Evolutionary conservation across 1,284 basidiomycete genomes (phyloP).

Genomic region (Pseudozyma sp.): DNA sequence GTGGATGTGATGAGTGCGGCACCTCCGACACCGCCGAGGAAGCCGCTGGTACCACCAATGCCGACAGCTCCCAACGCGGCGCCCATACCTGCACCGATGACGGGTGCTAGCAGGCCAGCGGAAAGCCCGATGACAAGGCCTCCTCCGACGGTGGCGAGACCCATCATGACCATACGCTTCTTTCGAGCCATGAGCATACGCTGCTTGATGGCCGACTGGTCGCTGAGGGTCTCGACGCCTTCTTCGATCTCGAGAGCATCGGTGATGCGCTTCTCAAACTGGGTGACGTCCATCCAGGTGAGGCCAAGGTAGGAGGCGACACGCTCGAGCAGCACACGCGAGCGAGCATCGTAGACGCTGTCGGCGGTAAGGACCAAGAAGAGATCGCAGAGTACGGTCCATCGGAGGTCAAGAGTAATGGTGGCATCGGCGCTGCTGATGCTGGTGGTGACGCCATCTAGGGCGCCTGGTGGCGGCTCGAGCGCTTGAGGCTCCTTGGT

Average conservation of each 20-base stretch:
- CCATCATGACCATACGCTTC: slow-evolving; percentile 66
- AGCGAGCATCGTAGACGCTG: slow-evolving; percentile 67
- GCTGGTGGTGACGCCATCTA: slow-evolving; percentile 66
- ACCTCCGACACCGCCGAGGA: slow-evolving; percentile 66
- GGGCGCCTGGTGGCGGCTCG: slow-evolving; percentile 56
- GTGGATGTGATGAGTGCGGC: slow-evolving; percentile 67
- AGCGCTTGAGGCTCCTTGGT: slow-evolving; percentile 56
- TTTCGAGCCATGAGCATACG: slow-evolving; percentile 55
- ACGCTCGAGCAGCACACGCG: slow-evolving; percentile 64
- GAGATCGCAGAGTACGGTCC: slow-evolving; percentile 68
- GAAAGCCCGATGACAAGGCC: slow-evolving; percentile 67
- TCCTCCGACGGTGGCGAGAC: slow-evolving; percentile 66
- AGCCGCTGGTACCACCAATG: slow-evolving; percentile 63
- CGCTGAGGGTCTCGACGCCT: slow-evolving; percentile 60
- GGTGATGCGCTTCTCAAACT: slow-evolving; percentile 67
- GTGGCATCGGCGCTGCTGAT: slow-evolving; percentile 61
- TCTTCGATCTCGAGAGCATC: slow-evolving; percentile 68
- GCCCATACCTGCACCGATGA: slow-evolving; percentile 67
- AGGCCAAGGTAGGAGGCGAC: slow-evolving; percentile 63
- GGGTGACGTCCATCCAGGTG: slow-evolving; percentile 68
- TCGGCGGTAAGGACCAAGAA: slow-evolving; percentile 68
- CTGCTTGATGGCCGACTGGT: slow-evolving; percentile 49
- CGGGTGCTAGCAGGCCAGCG: slow-evolving; percentile 64
- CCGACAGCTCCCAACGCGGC: slow-evolving; percentile 66
- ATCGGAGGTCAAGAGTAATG: slow-evolving; percentile 67